Evolutionary conservation across 179 eudicot genomes (phyloP).

Genomic region (Spergularia azorica): DNA sequence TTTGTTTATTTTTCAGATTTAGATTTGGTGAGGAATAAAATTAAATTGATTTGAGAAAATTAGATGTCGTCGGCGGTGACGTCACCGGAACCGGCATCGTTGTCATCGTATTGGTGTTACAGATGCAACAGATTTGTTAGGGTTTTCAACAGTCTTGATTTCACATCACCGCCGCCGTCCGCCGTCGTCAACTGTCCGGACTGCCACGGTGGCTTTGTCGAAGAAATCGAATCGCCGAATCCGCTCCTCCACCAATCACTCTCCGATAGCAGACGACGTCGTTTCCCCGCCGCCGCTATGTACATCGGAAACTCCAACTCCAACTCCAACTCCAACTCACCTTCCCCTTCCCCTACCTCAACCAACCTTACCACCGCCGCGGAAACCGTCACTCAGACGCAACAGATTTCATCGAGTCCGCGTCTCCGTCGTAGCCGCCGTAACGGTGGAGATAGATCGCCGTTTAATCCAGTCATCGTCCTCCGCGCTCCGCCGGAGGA

Average conservation of each 20-base stretch:
- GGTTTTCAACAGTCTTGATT: slow-evolving; percentile 34
- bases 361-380: not conserved
- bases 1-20: too few species aligned
- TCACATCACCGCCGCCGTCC: slow-evolving; percentile 6
- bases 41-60: too few species aligned
- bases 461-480: slow-evolving; percentile 77
- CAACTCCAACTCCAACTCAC: too few species aligned
- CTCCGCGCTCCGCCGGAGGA: slow-evolving; percentile 54
- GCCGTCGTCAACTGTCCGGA: slow-evolving; percentile 56
- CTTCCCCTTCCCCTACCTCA: not conserved
- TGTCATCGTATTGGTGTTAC: slow-evolving; percentile 78
- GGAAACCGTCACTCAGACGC: not conserved
- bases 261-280: slow-evolving; percentile 46
- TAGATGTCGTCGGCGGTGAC: slow-evolving; percentile 14
- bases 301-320: slow-evolving; percentile 29
- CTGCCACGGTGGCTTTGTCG: slow-evolving; percentile 72
- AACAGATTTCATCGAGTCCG: slow-evolving; percentile 38
- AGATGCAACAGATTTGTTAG: slow-evolving; percentile 74
- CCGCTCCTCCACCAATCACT: slow-evolving; percentile 21
- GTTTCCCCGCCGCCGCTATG: slow-evolving; percentile 58
- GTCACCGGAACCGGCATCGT: slow-evolving; percentile 27
- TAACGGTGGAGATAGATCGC: slow-evolving; percentile 59
- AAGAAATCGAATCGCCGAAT: slow-evolving; percentile 49
- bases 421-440: slow-evolving; percentile 51
- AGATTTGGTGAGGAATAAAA: too few species aligned